Conservation (phyloP, 257 asterid genomes). For the Solanum pimpinellifolium region DNA sequence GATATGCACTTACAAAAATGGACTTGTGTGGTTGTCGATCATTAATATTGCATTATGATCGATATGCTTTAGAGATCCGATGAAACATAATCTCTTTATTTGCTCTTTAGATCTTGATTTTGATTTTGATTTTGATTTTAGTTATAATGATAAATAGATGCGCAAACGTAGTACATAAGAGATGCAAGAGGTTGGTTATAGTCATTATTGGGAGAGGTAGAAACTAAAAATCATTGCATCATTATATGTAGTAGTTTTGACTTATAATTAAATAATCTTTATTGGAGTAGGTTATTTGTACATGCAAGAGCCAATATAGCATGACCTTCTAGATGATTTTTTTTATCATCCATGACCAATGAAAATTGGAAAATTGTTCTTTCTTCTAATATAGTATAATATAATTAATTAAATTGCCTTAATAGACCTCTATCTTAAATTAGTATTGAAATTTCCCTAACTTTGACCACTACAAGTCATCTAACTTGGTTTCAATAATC, state of each 20-base stretch:
- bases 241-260: slow-evolving; percentile 28
- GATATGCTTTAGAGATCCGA: too few species aligned
- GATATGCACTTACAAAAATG: neutral
- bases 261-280: slow-evolving; percentile 44
- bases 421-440: neutral
- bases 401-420: neutral
- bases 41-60: neutral
- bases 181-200: neutral
- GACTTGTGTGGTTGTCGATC: neutral
- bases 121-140: too few species aligned
- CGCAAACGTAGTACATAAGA: neutral
- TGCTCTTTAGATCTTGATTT: too few species aligned
- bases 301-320: neutral
- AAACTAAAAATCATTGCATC: slow-evolving; percentile 23
- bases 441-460: neutral
- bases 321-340: neutral
- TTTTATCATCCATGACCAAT: neutral
- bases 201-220: neutral
- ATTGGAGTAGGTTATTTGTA: neutral
- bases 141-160: too few species aligned
- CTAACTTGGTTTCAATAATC: neutral
- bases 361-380: neutral
- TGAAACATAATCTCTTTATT: neutral
- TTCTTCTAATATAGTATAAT: neutral
- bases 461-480: neutral